These are phyloP conservation scores for Aspergillus eucalypticola DNA, from an alignment of 2,329 filamentous ascomycete species.

Conservation along the genomic window DNA sequence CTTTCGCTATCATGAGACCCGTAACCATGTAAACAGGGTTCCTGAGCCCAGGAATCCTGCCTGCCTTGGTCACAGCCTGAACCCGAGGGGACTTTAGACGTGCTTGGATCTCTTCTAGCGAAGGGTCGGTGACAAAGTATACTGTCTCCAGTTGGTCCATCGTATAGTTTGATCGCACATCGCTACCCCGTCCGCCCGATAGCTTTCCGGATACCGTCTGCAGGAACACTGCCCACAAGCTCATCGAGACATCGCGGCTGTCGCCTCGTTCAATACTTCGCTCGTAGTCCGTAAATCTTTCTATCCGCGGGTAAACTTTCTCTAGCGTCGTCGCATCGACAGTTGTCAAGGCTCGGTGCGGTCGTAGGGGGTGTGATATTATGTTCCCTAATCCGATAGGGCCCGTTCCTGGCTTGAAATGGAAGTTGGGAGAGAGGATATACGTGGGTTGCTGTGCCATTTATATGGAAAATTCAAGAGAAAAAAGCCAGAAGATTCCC, in stretches of 20 bases:
- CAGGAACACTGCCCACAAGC: neutral
- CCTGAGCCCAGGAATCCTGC: neutral
- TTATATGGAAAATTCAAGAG: no score
- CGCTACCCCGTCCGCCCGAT: neutral
- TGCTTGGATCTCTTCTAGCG: neutral
- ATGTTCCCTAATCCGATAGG: neutral
- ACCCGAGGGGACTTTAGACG: neutral
- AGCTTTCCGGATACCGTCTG: neutral
- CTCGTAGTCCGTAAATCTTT: neutral
- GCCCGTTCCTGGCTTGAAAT: neutral
- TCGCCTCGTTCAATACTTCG: neutral
- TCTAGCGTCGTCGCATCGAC: neutral
- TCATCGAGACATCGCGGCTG: neutral
- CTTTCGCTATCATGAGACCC: neutral
- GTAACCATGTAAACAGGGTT: neutral
- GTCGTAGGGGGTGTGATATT: neutral
- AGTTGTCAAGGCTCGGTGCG: neutral
- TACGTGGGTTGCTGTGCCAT: neutral
- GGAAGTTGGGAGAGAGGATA: neutral
- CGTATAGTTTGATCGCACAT: neutral
- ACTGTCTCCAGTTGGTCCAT: neutral
- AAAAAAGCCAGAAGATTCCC: no score
- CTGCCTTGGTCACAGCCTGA: neutral
- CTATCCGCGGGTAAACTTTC: neutral
- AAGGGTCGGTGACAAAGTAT: neutral